Base-by-base conservation (phyloP, 768 basidiomycete species). In the Macrolepiota fuliginosa region DNA sequence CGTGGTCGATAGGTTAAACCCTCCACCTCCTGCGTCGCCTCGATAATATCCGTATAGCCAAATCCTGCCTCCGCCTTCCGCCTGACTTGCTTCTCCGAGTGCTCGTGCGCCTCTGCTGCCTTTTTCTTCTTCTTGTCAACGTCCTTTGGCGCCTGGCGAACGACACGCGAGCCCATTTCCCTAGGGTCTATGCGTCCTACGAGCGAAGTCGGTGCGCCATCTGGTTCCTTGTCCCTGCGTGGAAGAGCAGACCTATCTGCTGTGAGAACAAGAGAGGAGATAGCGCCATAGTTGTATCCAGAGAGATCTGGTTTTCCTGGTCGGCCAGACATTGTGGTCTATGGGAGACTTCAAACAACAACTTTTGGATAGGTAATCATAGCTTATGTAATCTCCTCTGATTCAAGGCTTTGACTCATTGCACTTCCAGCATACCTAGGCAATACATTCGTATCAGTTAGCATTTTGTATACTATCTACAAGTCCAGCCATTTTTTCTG, bases 281-380 rank as follows among this genome's bases (percentile, higher is more conserved):
- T 96, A 58, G 92, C 92, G 50, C 90, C 88, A 82, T 98, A 98
- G 80, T 97, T 97, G 85, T 95, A 98, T 47, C 87, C 88, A 64
- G 92, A 94, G 68, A 92, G 76, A 74, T 96, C 93, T 56, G 85
- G 88, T 78, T 89, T 91, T 70, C 73, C 76, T 47, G 71, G 40
- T 67, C 70, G 70, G 42, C 73, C 73, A 66, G 75, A 70, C 75
- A 76, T 76, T 39, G 67, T 61, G 12, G 56, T 58, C 25, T 46
- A 40, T 32, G 50, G 13, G 17, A n/a, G 27, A 36, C 15, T 24
- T 13, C 10, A 5, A 45, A 13, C 25, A 5, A 35, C 32, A 54
- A 24, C 32, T 54, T 49, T 49, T 49, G 47, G 47, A n/a, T 54
- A 22, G 36, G 53, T 54, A 22, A 27, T 49, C 47, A 24, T 19